phyloP scores from a whole-genome alignment of 257 asterid species.

The Catharanthus roseus region DNA sequence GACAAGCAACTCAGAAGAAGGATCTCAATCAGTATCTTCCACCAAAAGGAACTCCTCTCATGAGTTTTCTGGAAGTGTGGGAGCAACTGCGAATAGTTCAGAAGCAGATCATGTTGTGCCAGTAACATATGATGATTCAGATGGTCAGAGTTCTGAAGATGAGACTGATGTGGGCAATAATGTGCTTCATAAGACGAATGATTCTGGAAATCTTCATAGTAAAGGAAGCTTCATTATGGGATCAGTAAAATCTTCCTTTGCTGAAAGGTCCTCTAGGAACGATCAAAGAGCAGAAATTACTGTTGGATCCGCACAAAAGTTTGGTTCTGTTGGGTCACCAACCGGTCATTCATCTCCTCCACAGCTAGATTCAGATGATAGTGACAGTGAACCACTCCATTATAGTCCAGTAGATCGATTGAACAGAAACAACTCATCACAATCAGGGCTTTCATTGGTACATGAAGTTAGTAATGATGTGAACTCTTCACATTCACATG shows the following conservation, averaged over 20 bases:
- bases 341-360: conserved; percentile 25
- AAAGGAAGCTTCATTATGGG: conserved; percentile 17
- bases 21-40: conserved; percentile 29
- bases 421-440: background rate
- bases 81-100: conserved; percentile 25
- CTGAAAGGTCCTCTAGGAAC: conserved; percentile 18
- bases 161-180: conserved; percentile 36
- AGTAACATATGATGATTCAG: conserved; percentile 61
- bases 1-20: conserved; percentile 26
- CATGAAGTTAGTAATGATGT: conserved; percentile 10
- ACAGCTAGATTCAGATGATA: conserved; percentile 13
- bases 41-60: conserved; percentile 31
- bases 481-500: conserved; percentile 9
- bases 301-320: conserved; percentile 21
- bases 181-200: conserved; percentile 17
- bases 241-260: conserved; percentile 22
- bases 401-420: conserved; percentile 12
- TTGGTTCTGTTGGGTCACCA: conserved; percentile 17
- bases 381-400: conserved; percentile 16
- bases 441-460: background rate
- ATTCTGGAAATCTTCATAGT: conserved; percentile 18
- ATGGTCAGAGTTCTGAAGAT: conserved; percentile 47
- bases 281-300: conserved; percentile 13
- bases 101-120: conserved; percentile 34
- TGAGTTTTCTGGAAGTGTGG: conserved; percentile 34